Conservation (phyloP, 2,329 filamentous ascomycete species). For the Epichloe bromicola region DNA sequence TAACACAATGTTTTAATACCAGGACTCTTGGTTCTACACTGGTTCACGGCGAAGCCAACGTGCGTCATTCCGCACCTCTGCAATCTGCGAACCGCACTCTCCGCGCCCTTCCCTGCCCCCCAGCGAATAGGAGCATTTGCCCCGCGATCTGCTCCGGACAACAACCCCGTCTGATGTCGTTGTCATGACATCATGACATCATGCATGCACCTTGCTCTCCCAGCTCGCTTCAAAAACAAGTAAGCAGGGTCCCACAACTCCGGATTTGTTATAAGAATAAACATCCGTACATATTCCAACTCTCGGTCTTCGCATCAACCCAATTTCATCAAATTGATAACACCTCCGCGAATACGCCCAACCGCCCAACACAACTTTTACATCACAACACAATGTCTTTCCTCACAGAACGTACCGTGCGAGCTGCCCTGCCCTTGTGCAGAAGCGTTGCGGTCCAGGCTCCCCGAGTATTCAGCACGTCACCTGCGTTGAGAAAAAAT, state of each 20-base stretch:
- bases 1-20: not conserved
- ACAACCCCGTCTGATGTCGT: not conserved
- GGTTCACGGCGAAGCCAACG: not conserved
- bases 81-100: not conserved
- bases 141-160: not conserved
- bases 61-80: not conserved
- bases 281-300: not conserved
- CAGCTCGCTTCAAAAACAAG: not conserved
- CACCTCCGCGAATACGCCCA: not conserved
- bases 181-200: conserved; percentile 8
- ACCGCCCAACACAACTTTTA: conserved; percentile 4
- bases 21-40: not conserved
- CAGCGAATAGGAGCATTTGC: conserved; percentile 7
- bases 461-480: conserved; percentile 38
- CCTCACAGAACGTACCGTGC: conserved; percentile 32
- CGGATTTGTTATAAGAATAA: not conserved
- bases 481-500: conserved; percentile 30
- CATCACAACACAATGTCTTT: conserved; percentile 33
- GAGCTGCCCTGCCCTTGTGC: conserved; percentile 28
- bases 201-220: not conserved
- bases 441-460: conserved; percentile 25
- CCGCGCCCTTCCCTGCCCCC: not conserved
- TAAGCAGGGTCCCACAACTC: not conserved
- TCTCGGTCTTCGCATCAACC: not conserved
- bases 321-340: not conserved